Evolutionary conservation across 2,329 filamentous ascomycete genomes (phyloP).

Genomic region (Leptodontidium sp.): DNA sequence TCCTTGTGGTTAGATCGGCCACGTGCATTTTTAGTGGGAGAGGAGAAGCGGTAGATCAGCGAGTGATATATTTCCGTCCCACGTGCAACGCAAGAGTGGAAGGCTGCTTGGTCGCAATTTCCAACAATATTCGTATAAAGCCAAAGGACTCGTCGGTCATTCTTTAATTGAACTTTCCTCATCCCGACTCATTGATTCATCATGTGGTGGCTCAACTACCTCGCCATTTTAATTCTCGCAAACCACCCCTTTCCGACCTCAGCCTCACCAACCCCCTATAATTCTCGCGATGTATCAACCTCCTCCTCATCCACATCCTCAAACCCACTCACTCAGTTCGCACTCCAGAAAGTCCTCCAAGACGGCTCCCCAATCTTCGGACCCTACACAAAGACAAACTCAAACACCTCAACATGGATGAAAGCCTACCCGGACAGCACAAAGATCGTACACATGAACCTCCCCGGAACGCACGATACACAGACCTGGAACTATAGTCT

Average conservation of each 20-base stretch:
- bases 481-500: conserved; percentile 60
- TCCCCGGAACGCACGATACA: conserved; percentile 59
- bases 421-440: conserved; percentile 52
- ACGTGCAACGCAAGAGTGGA: not conserved
- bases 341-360: conserved; percentile 52
- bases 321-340: conserved; percentile 46
- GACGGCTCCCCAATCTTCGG: conserved; percentile 56
- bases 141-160: no score
- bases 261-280: not conserved
- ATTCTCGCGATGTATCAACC: not conserved
- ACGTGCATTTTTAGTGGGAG: not conserved
- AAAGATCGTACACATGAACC: conserved; percentile 55
- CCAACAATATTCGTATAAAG: not conserved
- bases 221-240: not conserved
- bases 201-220: not conserved
- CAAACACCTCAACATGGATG: conserved; percentile 55
- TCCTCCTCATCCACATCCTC: not conserved
- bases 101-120: not conserved
- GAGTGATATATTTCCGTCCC: not conserved
- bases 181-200: not conserved
- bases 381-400: conserved; percentile 39
- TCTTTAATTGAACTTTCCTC: not conserved
- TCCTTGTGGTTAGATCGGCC: not conserved
- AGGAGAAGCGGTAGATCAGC: not conserved
- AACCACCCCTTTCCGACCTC: not conserved